phyloP scores from a whole-genome alignment of 257 asterid species.

The Nicotiana tabacum region DNA sequence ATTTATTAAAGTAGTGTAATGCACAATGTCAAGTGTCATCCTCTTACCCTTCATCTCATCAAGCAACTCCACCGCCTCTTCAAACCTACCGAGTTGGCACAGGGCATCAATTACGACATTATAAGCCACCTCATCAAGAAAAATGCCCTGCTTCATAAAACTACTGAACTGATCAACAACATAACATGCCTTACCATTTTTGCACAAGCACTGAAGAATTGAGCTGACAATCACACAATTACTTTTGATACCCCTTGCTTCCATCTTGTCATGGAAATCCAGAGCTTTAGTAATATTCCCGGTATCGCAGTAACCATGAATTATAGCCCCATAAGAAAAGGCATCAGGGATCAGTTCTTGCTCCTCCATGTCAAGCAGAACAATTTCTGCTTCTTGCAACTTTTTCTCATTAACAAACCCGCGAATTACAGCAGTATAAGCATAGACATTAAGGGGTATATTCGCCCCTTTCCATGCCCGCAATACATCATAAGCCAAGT shows the following conservation, averaged over 20 bases:
- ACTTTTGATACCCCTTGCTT: conserved; percentile 45
- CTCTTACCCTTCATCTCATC: conserved; percentile 66
- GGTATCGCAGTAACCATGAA: conserved; percentile 55
- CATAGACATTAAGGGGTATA: conserved; percentile 35
- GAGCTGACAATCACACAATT: conserved; percentile 51
- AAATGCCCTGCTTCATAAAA: conserved; percentile 43
- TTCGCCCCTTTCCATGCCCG: conserved; percentile 23
- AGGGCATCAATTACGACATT: conserved; percentile 62
- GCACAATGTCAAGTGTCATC: conserved; percentile 48
- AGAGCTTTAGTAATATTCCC: conserved; percentile 51
- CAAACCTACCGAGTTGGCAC: conserved; percentile 56
- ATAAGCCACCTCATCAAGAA: conserved; percentile 54
- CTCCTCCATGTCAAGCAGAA: conserved; percentile 50
- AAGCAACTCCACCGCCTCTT: conserved; percentile 51
- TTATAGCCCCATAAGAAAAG: conserved; percentile 38
- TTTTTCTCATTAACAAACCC: conserved; percentile 58
- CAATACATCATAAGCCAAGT: conserved; percentile 36
- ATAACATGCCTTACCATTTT: conserved; percentile 40
- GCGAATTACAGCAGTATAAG: conserved; percentile 48
- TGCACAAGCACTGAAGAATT: conserved; percentile 73
- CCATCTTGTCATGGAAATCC: conserved; percentile 51
- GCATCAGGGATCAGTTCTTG: conserved; percentile 42
- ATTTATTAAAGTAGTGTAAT: conserved; percentile 73
- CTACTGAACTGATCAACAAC: conserved; percentile 43
- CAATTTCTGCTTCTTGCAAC: conserved; percentile 43